Evolutionary conservation across 2,329 filamentous ascomycete species (phyloP).

Genomic region (Clonostachys chloroleuca): DNA sequence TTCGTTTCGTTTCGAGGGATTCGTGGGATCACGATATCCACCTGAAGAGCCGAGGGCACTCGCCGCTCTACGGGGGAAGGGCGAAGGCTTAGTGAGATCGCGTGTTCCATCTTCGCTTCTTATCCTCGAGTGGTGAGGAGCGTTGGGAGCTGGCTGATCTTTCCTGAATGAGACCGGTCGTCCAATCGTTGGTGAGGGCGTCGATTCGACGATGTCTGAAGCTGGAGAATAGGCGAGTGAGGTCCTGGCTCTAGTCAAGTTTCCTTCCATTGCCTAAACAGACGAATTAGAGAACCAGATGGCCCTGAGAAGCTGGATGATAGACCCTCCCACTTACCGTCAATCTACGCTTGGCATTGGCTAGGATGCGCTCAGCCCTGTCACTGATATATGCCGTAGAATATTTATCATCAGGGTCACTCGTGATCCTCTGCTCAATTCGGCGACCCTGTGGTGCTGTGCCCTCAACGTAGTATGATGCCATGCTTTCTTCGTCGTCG

Average conservation of each 20-base stretch:
- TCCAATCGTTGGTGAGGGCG: slow-evolving; percentile 43
- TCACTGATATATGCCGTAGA: slow-evolving; percentile 74
- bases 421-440: neutral
- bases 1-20: slow-evolving; percentile 19
- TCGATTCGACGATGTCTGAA: slow-evolving; percentile 36
- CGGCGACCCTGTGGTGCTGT: slow-evolving; percentile 14
- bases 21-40: slow-evolving; percentile 46
- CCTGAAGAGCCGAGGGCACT: slow-evolving; percentile 59
- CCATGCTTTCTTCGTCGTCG: slow-evolving; percentile 63
- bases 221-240: slow-evolving; percentile 42
- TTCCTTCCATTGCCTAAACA: slow-evolving; percentile 84
- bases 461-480: slow-evolving; percentile 49
- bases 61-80: slow-evolving; percentile 47
- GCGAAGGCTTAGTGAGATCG: slow-evolving; percentile 13
- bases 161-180: slow-evolving; percentile 15
- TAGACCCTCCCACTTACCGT: slow-evolving; percentile 58
- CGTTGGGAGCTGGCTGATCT: slow-evolving; percentile 9
- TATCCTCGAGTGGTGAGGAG: slow-evolving; percentile 17
- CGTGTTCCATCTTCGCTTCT: slow-evolving; percentile 20
- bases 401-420: slow-evolving; percentile 48
- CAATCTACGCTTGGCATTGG: slow-evolving; percentile 85
- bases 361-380: slow-evolving; percentile 83
- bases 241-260: slow-evolving; percentile 73
- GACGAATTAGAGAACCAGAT: slow-evolving; percentile 6
- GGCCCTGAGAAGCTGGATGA: neutral